Percentiles rank a stretch among this genome's conserved stretches.
Conservation (phyloP, 306 rosid species). For the Canavalia ensiformis region DNA sequence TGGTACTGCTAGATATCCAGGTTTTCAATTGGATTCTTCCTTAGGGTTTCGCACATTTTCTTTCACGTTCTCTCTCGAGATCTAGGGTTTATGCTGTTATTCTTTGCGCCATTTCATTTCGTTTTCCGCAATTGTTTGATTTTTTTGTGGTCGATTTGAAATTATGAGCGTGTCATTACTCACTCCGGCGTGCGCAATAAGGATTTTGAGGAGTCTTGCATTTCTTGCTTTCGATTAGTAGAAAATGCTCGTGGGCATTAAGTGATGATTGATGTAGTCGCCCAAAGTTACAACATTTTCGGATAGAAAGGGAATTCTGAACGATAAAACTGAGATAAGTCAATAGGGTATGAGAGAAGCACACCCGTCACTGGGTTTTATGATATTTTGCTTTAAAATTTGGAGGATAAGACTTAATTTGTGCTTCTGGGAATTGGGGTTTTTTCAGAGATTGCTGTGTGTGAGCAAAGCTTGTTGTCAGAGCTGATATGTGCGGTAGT, state of each 20-base stretch:
- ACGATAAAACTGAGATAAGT: constrained; percentile 1
- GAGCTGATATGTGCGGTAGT: constrained; percentile 79
- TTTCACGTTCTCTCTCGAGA: constrained; percentile 52
- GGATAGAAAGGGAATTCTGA: constrained; percentile 1
- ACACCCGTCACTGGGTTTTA: constrained; percentile 51
- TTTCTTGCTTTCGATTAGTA: constrained; percentile 43
- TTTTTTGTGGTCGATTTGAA: constrained; percentile 32
- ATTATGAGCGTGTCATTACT: constrained; percentile 34
- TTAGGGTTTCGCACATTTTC: constrained; percentile 56
- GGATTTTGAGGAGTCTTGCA: constrained; percentile 29
- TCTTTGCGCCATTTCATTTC: constrained; percentile 21
- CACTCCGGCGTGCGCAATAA: constrained; percentile 30
- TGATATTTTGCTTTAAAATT: constrained; percentile 44
- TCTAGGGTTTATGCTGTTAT: constrained; percentile 69
- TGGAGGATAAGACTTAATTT: constrained; percentile 54
- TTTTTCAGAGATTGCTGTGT: constrained; percentile 42
- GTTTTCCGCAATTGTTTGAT: background rate
- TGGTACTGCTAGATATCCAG: constrained; percentile 66
- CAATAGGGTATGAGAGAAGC: constrained; percentile 51
- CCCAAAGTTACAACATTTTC: constrained; percentile 37
- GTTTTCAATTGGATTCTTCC: constrained; percentile 64
- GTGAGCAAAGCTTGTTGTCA: constrained; percentile 45
- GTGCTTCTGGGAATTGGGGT: constrained; percentile 40
- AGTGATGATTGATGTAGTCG: background rate
- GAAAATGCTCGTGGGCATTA: background rate